phyloP scores from a whole-genome alignment of 768 basidiomycete species.

The Fistulinella prunicolor region DNA sequence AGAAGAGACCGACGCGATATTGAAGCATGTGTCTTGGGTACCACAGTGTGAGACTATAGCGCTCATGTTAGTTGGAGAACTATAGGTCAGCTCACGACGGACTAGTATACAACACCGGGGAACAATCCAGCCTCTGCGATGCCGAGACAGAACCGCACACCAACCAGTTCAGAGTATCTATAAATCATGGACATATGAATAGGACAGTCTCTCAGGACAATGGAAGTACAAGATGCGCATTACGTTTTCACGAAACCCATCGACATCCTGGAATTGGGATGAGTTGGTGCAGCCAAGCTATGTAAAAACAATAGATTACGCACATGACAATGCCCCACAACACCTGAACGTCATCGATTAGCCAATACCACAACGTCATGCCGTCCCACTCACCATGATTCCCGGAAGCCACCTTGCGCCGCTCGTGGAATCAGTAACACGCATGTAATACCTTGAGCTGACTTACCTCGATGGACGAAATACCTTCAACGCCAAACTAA shows the following conservation, averaged over 20 bases:
- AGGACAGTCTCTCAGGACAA: not conserved
- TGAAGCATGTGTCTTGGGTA: constrained; percentile 63
- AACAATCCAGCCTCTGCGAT: constrained; percentile 69
- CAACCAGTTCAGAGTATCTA: constrained; percentile 63
- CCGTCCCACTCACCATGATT: constrained; percentile 46
- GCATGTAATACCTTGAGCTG: not conserved
- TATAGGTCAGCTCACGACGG: constrained; percentile 11
- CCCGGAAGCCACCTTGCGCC: constrained; percentile 56
- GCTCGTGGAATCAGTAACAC: not conserved
- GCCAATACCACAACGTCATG: not conserved
- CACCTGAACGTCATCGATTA: constrained; percentile 36
- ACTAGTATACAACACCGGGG: constrained; percentile 76
- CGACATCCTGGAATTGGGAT: constrained; percentile 40
- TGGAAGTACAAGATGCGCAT: not conserved
- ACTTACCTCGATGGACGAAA: constrained; percentile 60
- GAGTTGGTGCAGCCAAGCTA: not conserved
- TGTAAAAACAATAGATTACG: constrained; percentile 11
- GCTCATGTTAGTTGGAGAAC: not conserved
- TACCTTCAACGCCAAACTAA: constrained; percentile 48
- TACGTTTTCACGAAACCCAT: constrained; percentile 72
- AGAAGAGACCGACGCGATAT: constrained; percentile 60
- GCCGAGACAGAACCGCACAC: constrained; percentile 56
- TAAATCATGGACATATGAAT: not conserved
- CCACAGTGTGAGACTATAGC: constrained; percentile 57
- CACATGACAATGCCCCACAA: constrained; percentile 66